Conservation (phyloP, 2,329 filamentous ascomycete genomes). For the Purpureocillium lavendulum region DNA sequence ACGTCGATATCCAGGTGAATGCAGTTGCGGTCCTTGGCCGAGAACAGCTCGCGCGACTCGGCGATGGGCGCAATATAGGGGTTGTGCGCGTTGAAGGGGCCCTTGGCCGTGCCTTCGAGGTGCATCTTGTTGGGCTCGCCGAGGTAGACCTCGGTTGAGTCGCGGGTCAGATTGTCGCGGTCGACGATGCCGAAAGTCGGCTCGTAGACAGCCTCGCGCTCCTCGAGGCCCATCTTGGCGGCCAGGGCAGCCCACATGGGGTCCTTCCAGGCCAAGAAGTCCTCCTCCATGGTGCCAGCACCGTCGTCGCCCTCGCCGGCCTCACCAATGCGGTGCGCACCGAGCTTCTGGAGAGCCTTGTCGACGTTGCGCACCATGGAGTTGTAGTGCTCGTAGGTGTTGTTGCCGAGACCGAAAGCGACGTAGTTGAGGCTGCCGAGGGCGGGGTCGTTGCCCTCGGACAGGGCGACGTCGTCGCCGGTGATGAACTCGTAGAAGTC, state of each 20-base stretch:
- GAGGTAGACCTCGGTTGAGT: conserved; percentile 78
- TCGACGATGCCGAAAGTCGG: conserved; percentile 80
- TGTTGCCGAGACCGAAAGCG: conserved; percentile 93
- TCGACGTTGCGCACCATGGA: conserved; percentile 92
- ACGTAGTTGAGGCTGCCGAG: conserved; percentile 85
- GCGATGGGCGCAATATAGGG: conserved; percentile 91
- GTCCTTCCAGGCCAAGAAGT: conserved; percentile 98
- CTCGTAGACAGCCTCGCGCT: conserved; percentile 94
- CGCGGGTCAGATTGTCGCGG: conserved; percentile 61
- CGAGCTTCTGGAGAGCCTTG: conserved; percentile 70
- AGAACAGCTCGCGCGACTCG: conserved; percentile 88
- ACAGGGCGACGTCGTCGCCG: conserved; percentile 73
- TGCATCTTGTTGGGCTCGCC: conserved; percentile 97
- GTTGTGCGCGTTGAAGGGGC: conserved; percentile 93
- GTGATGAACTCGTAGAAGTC: conserved; percentile 97
- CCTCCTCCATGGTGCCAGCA: conserved; percentile 98
- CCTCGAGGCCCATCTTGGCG: conserved; percentile 78
- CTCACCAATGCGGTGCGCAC: conserved; percentile 73
- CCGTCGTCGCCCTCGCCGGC: conserved; percentile 96
- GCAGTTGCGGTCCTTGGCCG: conserved; percentile 84
- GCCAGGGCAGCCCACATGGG: conserved; percentile 91
- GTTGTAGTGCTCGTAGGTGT: conserved; percentile 99
- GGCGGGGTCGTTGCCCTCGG: conserved; percentile 63
- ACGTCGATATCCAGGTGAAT: conserved; percentile 94
- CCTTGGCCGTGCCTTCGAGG: conserved; percentile 73